Conservation (phyloP, 2,329 filamentous ascomycete genomes). For the Aspergillus alliaceus region DNA sequence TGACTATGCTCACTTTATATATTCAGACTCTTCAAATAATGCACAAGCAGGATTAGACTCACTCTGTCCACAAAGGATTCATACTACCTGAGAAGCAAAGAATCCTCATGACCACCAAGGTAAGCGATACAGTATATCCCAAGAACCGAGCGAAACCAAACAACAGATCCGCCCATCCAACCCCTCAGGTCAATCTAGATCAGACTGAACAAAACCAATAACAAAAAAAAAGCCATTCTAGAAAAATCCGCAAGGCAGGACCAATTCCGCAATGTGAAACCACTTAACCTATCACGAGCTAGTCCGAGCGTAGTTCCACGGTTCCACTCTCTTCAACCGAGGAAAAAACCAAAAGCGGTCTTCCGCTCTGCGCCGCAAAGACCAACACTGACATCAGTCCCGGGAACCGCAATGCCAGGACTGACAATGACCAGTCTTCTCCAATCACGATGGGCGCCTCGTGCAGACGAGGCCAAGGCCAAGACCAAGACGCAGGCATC, state of each 20-base stretch:
- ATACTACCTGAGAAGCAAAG: too few relatives aligned
- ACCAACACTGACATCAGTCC: not conserved
- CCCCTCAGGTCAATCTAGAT: too few relatives aligned
- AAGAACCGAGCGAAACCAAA: too few relatives aligned
- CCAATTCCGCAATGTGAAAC: not conserved
- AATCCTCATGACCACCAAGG: too few relatives aligned
- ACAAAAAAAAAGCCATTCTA: not conserved
- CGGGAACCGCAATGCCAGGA: not conserved
- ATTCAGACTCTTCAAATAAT: too few relatives aligned
- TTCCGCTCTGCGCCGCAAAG: not conserved
- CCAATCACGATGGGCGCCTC: conserved; percentile 27
- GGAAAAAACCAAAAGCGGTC: not conserved
- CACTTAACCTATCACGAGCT: not conserved
- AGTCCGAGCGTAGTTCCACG: not conserved
- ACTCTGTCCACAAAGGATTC: too few relatives aligned
- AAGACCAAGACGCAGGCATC: too few relatives aligned
- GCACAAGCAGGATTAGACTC: too few relatives aligned
- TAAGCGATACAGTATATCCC: too few relatives aligned
- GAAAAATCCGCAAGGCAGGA: not conserved
- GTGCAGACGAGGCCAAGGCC: not conserved
- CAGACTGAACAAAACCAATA: too few relatives aligned
- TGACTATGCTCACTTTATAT: too few relatives aligned
- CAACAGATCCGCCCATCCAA: too few relatives aligned
- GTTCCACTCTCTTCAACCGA: not conserved
- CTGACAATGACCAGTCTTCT: conserved; percentile 11